Evolutionary conservation across 2,329 filamentous ascomycete genomes (phyloP).

Genomic region (Orbilia ellipsospora): DNA sequence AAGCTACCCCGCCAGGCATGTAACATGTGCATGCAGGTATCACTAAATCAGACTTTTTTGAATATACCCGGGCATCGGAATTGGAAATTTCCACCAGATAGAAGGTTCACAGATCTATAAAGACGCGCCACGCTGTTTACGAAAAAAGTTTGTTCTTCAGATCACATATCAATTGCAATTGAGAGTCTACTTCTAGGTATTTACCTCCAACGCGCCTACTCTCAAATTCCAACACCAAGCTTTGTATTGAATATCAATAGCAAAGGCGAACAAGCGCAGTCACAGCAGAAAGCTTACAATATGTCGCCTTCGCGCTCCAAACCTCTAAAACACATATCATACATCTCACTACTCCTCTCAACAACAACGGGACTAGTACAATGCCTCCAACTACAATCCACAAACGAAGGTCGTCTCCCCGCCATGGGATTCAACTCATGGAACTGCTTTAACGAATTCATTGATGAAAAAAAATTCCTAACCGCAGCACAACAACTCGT

Average conservation of each 20-base stretch:
- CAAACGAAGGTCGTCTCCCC: slow-evolving; percentile 60
- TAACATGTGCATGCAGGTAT: no score
- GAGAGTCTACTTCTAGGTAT: no score
- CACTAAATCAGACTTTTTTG: no score
- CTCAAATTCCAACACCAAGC: slow-evolving; percentile 27
- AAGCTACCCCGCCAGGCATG: no score
- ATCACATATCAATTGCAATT: no score
- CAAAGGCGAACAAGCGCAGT: no score
- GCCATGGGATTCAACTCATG: slow-evolving; percentile 68
- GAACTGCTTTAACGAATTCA: slow-evolving; percentile 68
- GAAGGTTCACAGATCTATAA: no score
- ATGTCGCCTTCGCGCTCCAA: background rate
- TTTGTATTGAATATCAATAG: no score
- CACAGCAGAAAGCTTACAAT: background rate
- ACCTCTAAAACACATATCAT: background rate
- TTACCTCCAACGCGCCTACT: background rate
- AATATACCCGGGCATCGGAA: no score
- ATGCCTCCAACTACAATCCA: slow-evolving; percentile 37
- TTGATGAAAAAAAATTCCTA: slow-evolving; percentile 67
- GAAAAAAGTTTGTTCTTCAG: no score
- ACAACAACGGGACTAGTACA: background rate
- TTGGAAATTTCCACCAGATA: no score
- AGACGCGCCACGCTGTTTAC: no score
- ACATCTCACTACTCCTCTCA: slow-evolving; percentile 6
- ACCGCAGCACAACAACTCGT: slow-evolving; percentile 66